Evolutionary conservation across 1,139 yeast genomes (phyloP).

Genomic region (Candida anutae): DNA sequence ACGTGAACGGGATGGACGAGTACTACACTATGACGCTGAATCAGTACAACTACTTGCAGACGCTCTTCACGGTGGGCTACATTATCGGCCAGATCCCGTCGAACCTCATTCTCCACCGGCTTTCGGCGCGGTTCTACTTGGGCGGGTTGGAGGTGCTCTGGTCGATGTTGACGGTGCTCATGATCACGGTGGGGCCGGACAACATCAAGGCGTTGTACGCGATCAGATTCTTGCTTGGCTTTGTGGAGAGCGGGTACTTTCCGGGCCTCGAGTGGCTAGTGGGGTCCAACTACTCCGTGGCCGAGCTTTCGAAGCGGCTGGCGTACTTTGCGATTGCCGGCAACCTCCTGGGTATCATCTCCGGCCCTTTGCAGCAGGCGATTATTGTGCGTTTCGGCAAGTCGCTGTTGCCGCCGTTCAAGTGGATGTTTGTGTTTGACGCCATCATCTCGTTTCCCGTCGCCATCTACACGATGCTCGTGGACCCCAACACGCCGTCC

Average conservation of each 20-base stretch:
- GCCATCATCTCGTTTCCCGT: no score
- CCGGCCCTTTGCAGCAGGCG: no score
- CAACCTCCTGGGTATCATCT: no score
- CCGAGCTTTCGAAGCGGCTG: constrained; percentile 39
- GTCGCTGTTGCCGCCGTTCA: no score
- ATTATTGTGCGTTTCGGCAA: no score
- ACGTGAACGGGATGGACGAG: constrained; percentile 57
- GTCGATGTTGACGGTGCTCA: constrained; percentile 70
- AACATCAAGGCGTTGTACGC: constrained; percentile 43
- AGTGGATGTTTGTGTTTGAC: no score
- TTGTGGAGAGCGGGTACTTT: constrained; percentile 52
- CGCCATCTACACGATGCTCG: no score
- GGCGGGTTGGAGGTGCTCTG: constrained; percentile 71
- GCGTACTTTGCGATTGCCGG: no score
- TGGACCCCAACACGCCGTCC: no score
- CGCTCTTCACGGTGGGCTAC: constrained; percentile 54
- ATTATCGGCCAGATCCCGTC: constrained; percentile 55
- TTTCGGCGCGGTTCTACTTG: constrained; percentile 49
- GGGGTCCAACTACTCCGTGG: constrained; percentile 11
- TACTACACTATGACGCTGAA: constrained; percentile 43
- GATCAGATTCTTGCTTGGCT: constrained; percentile 49
- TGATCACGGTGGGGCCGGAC: constrained; percentile 34
- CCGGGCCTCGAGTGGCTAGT: constrained; percentile 36
- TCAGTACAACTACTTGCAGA: constrained; percentile 44
- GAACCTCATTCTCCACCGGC: constrained; percentile 49